These are phyloP conservation scores for Phytophthora europaea DNA, from an alignment of 352 stramenopile genomes.

Conservation along the genomic window DNA sequence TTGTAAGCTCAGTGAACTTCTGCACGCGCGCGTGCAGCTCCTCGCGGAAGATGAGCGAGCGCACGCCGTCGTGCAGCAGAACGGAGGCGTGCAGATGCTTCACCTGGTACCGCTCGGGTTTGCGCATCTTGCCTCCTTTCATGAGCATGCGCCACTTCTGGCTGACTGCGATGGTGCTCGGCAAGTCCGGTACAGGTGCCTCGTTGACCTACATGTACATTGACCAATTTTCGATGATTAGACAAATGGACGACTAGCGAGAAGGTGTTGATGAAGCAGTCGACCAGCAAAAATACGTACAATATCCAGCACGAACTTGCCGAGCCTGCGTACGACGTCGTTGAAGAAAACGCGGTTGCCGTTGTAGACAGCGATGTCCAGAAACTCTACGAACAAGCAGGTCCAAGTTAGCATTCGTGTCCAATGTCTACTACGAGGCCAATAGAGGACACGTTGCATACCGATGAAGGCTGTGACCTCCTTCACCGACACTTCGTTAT, in stretches of 20 bases:
- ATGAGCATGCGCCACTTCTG: slow-evolving; percentile 65
- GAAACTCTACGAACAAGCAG: slow-evolving; percentile 33
- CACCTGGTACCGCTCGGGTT: slow-evolving; percentile 58
- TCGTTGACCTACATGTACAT: slow-evolving; percentile 55
- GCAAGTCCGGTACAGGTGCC: slow-evolving; percentile 49
- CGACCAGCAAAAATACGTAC: slow-evolving; percentile 33
- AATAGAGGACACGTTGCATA: slow-evolving; percentile 25
- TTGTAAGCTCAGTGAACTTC: slow-evolving; percentile 59
- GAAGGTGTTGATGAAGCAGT: background rate
- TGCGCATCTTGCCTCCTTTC: slow-evolving; percentile 62
- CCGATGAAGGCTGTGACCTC: slow-evolving; percentile 68
- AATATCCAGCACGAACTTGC: slow-evolving; percentile 71
- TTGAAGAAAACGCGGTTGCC: slow-evolving; percentile 71
- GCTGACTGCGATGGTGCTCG: slow-evolving; percentile 56
- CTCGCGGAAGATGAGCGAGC: slow-evolving; percentile 68
- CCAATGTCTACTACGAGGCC: background rate
- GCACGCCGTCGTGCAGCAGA: slow-evolving; percentile 60
- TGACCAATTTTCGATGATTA: background rate
- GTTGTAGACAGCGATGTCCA: slow-evolving; percentile 62
- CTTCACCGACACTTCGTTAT: slow-evolving; percentile 53
- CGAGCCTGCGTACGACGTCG: slow-evolving; percentile 61
- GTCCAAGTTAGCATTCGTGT: background rate
- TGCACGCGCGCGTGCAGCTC: slow-evolving; percentile 61
- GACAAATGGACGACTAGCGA: slow-evolving; percentile 16
- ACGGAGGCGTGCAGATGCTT: slow-evolving; percentile 64